phyloP scores from a whole-genome alignment of 805 yeast species.

The Wickerhamiella domercqiae region DNA sequence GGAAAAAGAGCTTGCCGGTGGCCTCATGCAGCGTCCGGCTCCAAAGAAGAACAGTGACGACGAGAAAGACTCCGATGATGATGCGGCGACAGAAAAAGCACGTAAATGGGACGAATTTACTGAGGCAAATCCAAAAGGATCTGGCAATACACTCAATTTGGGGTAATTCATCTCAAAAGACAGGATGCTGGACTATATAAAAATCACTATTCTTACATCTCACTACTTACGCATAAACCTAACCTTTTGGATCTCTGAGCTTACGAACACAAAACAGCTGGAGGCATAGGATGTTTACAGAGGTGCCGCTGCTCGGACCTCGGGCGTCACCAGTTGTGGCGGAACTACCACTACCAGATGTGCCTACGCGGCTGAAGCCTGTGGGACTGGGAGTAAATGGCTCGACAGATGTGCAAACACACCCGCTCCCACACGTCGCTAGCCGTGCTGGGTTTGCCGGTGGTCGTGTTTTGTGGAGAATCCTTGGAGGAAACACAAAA shows the following conservation, averaged over 20 bases:
- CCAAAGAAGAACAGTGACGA: slow-evolving; percentile 21
- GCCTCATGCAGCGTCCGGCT: slow-evolving; percentile 30
- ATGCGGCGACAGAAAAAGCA: slow-evolving; percentile 53
- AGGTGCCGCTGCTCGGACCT: not conserved
- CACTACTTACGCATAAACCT: not conserved
- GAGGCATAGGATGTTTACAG: not conserved
- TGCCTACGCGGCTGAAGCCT: not conserved
- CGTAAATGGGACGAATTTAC: slow-evolving; percentile 90
- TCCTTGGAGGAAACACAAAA: slow-evolving; percentile 1
- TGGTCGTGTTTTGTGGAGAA: slow-evolving; percentile 6
- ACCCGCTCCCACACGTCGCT: not conserved
- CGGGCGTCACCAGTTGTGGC: not conserved
- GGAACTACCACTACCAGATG: slow-evolving; percentile 1
- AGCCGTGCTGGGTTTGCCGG: not conserved
- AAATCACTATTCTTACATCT: not conserved
- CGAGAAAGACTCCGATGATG: slow-evolving; percentile 32
- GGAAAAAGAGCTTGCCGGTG: slow-evolving; percentile 71
- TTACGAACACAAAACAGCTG: not conserved
- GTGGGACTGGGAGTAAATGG: not conserved
- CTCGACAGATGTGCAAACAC: not conserved
- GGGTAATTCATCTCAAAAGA: slow-evolving; percentile 30
- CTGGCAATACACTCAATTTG: slow-evolving; percentile 69
- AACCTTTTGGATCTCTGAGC: not conserved
- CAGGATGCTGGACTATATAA: not conserved
- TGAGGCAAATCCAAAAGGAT: slow-evolving; percentile 72